Evolutionary conservation across 768 basidiomycete genomes (phyloP).

Genomic region (Lactarius psammicola): DNA sequence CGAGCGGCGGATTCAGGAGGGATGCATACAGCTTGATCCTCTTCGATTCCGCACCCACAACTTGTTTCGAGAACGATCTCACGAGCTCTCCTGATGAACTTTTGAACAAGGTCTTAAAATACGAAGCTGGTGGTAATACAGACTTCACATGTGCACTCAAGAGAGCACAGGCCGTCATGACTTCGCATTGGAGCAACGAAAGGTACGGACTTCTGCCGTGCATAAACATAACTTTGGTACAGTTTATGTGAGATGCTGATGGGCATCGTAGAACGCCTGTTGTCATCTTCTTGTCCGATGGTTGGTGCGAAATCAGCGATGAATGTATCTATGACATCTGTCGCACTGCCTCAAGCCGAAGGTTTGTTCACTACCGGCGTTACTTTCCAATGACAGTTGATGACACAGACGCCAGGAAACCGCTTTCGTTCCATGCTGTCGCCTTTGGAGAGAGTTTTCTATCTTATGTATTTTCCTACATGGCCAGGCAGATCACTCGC

Average conservation of each 20-base stretch:
- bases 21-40: constrained; percentile 57
- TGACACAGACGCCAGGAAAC: constrained; percentile 38
- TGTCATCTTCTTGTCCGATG: constrained; percentile 57
- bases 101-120: constrained; percentile 39
- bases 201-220: constrained; percentile 34
- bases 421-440: constrained; percentile 55
- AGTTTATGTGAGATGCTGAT: constrained; percentile 12
- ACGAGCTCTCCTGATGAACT: constrained; percentile 44
- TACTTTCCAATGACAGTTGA: not conserved
- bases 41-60: constrained; percentile 37
- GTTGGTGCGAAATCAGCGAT: constrained; percentile 44
- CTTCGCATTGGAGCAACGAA: constrained; percentile 48
- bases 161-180: constrained; percentile 41
- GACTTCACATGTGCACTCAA: constrained; percentile 44
- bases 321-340: constrained; percentile 42
- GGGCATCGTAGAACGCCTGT: constrained; percentile 43
- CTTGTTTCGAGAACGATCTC: constrained; percentile 45
- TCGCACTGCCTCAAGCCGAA: constrained; percentile 42
- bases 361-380: constrained; percentile 35
- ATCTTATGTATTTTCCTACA: not conserved
- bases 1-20: constrained; percentile 35
- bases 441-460: constrained; percentile 44
- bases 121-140: constrained; percentile 41
- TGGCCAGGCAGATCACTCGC: constrained; percentile 1
- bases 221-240: not conserved